A percentile compares a stretch with the other conserved stretches of the same genome.
phyloP scores from a whole-genome alignment of 805 yeast genomes.

The Priceomyces medius region DNA sequence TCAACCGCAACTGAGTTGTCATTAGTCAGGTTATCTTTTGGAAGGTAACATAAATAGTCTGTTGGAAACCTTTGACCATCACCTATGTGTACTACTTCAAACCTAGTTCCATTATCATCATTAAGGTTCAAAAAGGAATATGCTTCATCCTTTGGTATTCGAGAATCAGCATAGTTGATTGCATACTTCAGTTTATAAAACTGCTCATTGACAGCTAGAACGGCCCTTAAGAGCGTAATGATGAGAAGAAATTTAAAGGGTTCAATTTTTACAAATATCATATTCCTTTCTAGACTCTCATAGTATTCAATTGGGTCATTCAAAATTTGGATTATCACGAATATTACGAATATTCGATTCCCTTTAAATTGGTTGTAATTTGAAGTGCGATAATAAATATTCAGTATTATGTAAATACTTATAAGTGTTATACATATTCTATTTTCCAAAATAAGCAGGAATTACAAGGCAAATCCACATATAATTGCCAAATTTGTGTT shows the following conservation, averaged over 20 bases:
- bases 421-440: too few relatives aligned
- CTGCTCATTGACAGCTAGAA: not conserved
- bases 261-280: not conserved
- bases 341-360: too few relatives aligned
- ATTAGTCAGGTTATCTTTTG: constrained; percentile 6
- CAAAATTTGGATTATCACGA: too few relatives aligned
- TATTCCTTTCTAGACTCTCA: not conserved
- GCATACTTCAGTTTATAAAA: constrained; percentile 10
- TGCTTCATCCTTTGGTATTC: constrained; percentile 17
- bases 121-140: constrained; percentile 10
- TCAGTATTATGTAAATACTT: too few relatives aligned
- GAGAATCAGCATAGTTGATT: constrained; percentile 15
- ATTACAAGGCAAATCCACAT: too few relatives aligned
- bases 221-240: not conserved
- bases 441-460: too few relatives aligned
- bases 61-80: constrained; percentile 4
- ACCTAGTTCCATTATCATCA: constrained; percentile 9
- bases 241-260: not conserved
- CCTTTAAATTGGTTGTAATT: too few relatives aligned
- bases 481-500: too few relatives aligned
- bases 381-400: too few relatives aligned
- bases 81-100: constrained; percentile 17
- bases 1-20: not conserved
- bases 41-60: constrained; percentile 23
- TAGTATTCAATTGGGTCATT: not conserved